These are phyloP conservation scores for Boletus vermiculosoides DNA, from an alignment of 768 basidiomycete species.

Conservation along the genomic window DNA sequence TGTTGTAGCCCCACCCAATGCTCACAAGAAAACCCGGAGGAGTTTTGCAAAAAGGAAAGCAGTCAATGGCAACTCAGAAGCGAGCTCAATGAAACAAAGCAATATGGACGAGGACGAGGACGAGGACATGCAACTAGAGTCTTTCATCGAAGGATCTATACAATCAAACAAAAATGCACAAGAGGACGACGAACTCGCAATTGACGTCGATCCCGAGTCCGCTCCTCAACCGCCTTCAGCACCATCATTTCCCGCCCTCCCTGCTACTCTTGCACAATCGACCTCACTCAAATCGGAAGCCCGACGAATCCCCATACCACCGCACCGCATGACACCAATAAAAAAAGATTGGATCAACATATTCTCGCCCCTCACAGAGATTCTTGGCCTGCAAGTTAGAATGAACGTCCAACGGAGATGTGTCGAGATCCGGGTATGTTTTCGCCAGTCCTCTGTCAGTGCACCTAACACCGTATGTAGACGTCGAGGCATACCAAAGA, in stretches of 20 bases:
- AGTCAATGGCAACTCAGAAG: constrained; percentile 8
- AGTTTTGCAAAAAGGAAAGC: constrained; percentile 42
- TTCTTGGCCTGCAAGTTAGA: constrained; percentile 90
- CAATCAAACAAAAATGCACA: constrained; percentile 17
- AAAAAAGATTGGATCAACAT: constrained; percentile 97
- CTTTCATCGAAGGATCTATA: constrained; percentile 8
- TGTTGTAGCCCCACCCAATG: constrained; percentile 27
- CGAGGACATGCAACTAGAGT: constrained; percentile 31
- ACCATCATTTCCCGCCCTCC: constrained; percentile 69
- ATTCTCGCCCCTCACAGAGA: constrained; percentile 93
- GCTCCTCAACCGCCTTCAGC: constrained; percentile 48
- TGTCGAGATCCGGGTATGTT: constrained; percentile 88
- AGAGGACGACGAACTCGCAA: constrained; percentile 63
- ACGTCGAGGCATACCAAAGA: constrained; percentile 96
- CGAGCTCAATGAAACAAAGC: constrained; percentile 8
- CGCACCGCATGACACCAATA: constrained; percentile 95
- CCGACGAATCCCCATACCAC: constrained; percentile 89
- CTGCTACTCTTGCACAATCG: constrained; percentile 53
- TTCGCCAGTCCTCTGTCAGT: neutral
- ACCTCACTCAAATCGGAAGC: constrained; percentile 71
- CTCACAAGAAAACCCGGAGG: constrained; percentile 46
- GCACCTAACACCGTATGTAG: constrained; percentile 38
- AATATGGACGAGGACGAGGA: constrained; percentile 26
- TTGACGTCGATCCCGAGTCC: constrained; percentile 49
- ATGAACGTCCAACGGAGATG: constrained; percentile 92